These are phyloP conservation scores for Tulasnella sp. DNA, from an alignment of 768 basidiomycete species.

Conservation along the genomic window DNA sequence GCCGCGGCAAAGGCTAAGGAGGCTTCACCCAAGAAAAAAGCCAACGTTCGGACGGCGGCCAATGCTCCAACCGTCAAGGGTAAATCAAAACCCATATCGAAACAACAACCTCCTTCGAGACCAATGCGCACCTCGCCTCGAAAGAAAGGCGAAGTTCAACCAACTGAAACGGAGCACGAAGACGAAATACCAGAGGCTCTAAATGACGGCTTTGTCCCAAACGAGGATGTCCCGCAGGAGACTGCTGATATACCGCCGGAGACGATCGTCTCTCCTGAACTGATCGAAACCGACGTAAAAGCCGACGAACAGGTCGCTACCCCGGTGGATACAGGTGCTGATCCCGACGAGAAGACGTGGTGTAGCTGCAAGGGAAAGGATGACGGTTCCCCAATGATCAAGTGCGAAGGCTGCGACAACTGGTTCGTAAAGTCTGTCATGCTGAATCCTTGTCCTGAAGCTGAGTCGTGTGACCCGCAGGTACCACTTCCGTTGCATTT, in stretches of 20 bases:
- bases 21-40: conserved; percentile 1
- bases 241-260: neutral
- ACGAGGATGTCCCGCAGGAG: neutral
- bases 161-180: neutral
- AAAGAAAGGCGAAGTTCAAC: neutral
- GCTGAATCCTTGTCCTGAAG: neutral
- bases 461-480: conserved; percentile 30
- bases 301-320: neutral
- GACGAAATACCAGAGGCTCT: neutral
- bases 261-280: neutral
- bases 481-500: conserved; percentile 75
- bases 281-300: neutral
- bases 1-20: neutral
- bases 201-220: neutral
- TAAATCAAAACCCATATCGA: neutral
- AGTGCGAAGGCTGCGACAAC: conserved; percentile 54
- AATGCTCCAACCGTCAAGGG: neutral
- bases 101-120: neutral
- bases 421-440: conserved; percentile 39
- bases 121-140: conserved; percentile 1
- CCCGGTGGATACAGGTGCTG: neutral
- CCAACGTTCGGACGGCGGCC: neutral
- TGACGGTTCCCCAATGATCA: conserved; percentile 73
- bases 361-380: conserved; percentile 60
- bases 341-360: conserved; percentile 26